Evolutionary conservation across 441 rosid species (phyloP).

Genomic region (Erodium moschatum): DNA sequence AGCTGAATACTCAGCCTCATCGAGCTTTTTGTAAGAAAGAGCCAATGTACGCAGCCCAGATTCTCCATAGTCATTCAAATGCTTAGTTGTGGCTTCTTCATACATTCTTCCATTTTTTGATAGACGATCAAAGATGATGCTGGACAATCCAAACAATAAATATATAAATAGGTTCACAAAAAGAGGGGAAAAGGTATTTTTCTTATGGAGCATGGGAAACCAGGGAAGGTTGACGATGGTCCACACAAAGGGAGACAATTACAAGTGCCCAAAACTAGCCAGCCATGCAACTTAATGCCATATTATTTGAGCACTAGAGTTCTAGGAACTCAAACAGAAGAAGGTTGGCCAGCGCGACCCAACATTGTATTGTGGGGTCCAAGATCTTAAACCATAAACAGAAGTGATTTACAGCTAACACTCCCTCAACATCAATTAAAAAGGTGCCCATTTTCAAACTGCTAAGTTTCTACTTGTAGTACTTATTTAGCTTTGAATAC

Average conservation of each 20-base stretch:
- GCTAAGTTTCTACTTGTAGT: too few species aligned
- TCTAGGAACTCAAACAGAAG: too few species aligned
- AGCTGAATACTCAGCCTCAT: conserved; percentile 43
- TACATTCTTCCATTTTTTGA: conserved; percentile 35
- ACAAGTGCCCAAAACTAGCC: too few species aligned
- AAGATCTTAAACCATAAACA: too few species aligned
- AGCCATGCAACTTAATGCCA: too few species aligned
- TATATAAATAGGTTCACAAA: not conserved
- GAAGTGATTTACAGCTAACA: not conserved
- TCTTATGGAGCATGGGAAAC: too few species aligned
- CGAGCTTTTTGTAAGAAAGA: conserved; percentile 53
- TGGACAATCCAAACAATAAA: conserved; percentile 18
- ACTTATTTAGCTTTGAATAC: too few species aligned
- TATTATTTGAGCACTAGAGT: too few species aligned
- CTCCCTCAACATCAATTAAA: not conserved
- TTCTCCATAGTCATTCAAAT: conserved; percentile 62
- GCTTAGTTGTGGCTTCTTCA: conserved; percentile 43
- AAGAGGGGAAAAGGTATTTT: not conserved
- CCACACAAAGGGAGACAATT: too few species aligned
- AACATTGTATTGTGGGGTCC: too few species aligned
- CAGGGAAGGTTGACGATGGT: too few species aligned
- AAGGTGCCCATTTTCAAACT: not conserved
- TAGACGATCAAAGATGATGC: conserved; percentile 63
- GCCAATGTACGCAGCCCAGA: conserved; percentile 61
- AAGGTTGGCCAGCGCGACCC: too few species aligned